Conservation (phyloP, 169 alveolate genomes). For the Cyclospora cayetanensis region DNA sequence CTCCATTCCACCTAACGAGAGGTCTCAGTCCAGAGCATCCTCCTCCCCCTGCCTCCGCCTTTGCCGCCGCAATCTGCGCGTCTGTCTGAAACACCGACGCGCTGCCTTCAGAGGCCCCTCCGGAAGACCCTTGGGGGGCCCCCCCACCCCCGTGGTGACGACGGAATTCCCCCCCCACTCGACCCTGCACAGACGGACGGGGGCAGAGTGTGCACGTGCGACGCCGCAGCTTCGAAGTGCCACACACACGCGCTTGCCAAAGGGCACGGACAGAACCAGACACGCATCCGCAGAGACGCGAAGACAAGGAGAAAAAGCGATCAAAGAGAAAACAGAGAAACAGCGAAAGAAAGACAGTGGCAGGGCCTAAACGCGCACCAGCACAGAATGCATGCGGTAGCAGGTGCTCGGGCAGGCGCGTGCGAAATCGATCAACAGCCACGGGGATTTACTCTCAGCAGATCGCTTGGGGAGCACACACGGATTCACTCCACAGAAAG, state of each 20-base stretch:
- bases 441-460: too few relatives aligned
- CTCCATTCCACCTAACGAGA: neutral
- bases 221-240: too few relatives aligned
- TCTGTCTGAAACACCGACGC: neutral
- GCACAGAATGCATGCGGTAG: too few relatives aligned
- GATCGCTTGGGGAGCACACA: too few relatives aligned
- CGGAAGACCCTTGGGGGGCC: neutral
- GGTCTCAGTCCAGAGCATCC: neutral
- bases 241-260: too few relatives aligned
- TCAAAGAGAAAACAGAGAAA: neutral
- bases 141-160: neutral
- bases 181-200: neutral
- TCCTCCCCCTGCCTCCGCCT: neutral
- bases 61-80: conserved; percentile 11
- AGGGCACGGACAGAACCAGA: neutral
- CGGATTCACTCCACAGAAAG: too few relatives aligned
- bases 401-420: too few relatives aligned
- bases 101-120: neutral
- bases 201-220: too few relatives aligned
- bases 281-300: neutral
- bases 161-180: neutral
- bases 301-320: neutral
- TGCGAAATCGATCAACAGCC: too few relatives aligned
- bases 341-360: neutral
- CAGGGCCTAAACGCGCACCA: too few relatives aligned